Percentiles rank a stretch among this genome's conserved stretches.
These are phyloP conservation scores for Massarina eburnea DNA, from an alignment of 2,329 filamentous ascomycete species.

Conservation along the genomic window DNA sequence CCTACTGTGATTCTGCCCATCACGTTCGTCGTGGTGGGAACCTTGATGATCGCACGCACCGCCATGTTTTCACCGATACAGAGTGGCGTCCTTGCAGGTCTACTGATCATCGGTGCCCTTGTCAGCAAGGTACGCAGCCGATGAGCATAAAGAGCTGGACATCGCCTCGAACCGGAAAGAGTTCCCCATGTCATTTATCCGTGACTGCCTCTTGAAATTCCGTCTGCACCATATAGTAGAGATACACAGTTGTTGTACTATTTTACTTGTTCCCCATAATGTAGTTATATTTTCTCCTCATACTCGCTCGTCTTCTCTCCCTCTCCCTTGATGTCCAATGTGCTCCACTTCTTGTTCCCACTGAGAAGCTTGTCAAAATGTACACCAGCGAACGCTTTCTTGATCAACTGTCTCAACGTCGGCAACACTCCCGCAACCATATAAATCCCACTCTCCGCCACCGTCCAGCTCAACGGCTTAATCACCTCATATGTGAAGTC, in stretches of 20 bases:
- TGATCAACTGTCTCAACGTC: constrained; percentile 19
- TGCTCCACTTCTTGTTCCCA: constrained; percentile 10
- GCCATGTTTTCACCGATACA: constrained; percentile 61
- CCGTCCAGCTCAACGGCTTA: constrained; percentile 21
- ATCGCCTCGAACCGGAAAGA: no score
- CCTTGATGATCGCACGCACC: constrained; percentile 61
- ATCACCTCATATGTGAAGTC: constrained; percentile 22
- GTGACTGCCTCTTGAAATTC: not conserved
- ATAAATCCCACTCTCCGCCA: constrained; percentile 24
- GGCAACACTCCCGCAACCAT: constrained; percentile 21
- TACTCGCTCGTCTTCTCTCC: not conserved
- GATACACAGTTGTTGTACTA: not conserved
- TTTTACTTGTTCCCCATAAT: constrained; percentile 1
- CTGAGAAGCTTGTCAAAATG: constrained; percentile 16
- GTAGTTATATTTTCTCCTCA: no score
- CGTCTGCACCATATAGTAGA: not conserved
- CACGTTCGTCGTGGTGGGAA: constrained; percentile 60
- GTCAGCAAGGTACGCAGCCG: constrained; percentile 33
- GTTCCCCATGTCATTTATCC: not conserved
- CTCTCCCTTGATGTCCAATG: constrained; percentile 3
- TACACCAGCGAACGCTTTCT: constrained; percentile 12
- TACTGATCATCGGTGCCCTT: constrained; percentile 54
- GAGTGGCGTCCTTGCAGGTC: constrained; percentile 53
- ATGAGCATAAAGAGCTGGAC: not conserved
- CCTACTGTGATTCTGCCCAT: constrained; percentile 54